A percentile compares a stretch with the other conserved stretches of the same genome.
These are phyloP conservation scores for Picochlorum costavermella DNA, from an alignment of 139 green algal species.

Conservation along the genomic window DNA sequence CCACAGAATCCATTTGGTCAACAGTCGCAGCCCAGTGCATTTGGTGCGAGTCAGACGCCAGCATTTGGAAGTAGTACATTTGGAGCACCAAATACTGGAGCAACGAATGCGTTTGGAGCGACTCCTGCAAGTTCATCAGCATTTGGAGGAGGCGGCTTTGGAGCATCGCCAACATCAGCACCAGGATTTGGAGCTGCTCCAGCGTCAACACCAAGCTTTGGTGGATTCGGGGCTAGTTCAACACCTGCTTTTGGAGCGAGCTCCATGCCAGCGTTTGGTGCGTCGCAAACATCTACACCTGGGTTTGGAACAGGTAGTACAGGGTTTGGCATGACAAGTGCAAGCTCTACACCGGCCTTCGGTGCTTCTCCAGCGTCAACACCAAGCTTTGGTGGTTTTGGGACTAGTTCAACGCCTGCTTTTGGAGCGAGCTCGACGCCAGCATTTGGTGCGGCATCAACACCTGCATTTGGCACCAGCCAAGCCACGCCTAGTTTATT, in stretches of 20 bases:
- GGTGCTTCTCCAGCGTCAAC: constrained; percentile 3
- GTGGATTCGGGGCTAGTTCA: constrained; percentile 41
- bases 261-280: constrained; percentile 5
- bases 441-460: background rate
- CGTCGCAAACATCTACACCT: background rate
- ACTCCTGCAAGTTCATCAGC: constrained; percentile 25
- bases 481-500: background rate
- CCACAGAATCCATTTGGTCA: background rate
- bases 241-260: constrained; percentile 21
- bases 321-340: constrained; percentile 33
- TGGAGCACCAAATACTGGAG: constrained; percentile 14
- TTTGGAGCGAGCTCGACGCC: constrained; percentile 17
- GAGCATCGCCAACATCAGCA: constrained; percentile 10
- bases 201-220: background rate
- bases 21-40: constrained; percentile 3
- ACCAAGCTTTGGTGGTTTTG: background rate
- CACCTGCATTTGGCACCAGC: background rate
- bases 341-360: constrained; percentile 25
- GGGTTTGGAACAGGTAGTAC: constrained; percentile 17
- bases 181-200: constrained; percentile 32
- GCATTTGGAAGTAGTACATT: constrained; percentile 25
- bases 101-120: constrained; percentile 45
- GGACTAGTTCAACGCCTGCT: constrained; percentile 1
- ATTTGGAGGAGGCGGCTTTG: constrained; percentile 37
- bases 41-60: constrained; percentile 19